Percentiles rank a stretch among this genome's conserved stretches.
phyloP scores from a whole-genome alignment of 768 basidiomycete genomes.

The Pleurotus tuoliensis region DNA sequence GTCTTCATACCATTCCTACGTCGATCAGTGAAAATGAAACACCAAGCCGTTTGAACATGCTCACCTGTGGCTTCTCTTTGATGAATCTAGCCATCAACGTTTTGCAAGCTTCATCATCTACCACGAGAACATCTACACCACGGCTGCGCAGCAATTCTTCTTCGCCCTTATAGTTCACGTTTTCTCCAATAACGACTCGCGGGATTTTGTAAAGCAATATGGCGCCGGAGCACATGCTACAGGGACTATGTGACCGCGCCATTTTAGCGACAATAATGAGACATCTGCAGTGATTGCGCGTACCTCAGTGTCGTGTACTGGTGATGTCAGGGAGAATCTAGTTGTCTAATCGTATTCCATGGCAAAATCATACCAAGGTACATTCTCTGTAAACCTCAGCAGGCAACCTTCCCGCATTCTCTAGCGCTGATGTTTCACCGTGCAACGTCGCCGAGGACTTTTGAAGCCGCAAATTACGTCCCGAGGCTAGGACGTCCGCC shows the following conservation, averaged over 20 bases:
- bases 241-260: constrained; percentile 38
- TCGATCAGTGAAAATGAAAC: constrained; percentile 5
- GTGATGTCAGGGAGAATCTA: neutral
- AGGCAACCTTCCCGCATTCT: constrained; percentile 48
- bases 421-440: constrained; percentile 34
- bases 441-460: constrained; percentile 30
- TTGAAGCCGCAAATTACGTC: constrained; percentile 34
- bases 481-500: constrained; percentile 22
- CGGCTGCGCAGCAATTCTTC: constrained; percentile 48
- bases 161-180: constrained; percentile 46
- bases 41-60: constrained; percentile 3
- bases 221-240: constrained; percentile 64
- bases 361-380: constrained; percentile 40
- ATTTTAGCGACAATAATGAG: neutral
- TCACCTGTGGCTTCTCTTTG: constrained; percentile 48
- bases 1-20: constrained; percentile 56
- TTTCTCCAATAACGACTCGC: constrained; percentile 65
- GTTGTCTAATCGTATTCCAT: neutral
- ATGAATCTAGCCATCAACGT: constrained; percentile 56
- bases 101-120: constrained; percentile 49
- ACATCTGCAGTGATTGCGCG: neutral
- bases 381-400: constrained; percentile 40
- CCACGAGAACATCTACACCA: constrained; percentile 52
- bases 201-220: constrained; percentile 62
- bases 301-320: constrained; percentile 36